Conservation (phyloP, 208 protist genomes). For the Angomonas desouzai region DNA sequence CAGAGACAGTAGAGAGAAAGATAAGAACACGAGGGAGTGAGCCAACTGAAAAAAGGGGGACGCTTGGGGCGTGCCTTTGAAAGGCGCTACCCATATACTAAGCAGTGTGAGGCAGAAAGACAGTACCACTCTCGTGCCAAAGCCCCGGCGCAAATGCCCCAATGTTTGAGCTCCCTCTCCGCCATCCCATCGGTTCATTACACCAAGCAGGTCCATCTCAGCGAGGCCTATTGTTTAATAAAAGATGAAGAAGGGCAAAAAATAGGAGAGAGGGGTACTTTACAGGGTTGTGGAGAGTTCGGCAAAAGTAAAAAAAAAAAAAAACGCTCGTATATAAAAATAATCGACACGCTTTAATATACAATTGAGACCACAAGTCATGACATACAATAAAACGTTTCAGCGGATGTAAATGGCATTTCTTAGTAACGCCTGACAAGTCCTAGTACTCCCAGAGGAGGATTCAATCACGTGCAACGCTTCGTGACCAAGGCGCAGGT, state of each 20-base stretch:
- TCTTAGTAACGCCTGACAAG: background rate
- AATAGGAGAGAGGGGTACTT: background rate
- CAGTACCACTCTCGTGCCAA: background rate
- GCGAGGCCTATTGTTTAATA: too few relatives aligned
- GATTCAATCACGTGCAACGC: background rate
- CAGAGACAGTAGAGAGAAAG: too few relatives aligned
- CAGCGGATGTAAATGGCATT: too few relatives aligned
- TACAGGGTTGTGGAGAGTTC: background rate
- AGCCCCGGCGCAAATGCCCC: background rate
- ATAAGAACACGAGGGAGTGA: too few relatives aligned
- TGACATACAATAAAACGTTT: too few relatives aligned
- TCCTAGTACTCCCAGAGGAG: background rate
- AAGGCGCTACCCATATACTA: background rate
- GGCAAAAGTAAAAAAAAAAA: too few relatives aligned
- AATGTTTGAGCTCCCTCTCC: background rate
- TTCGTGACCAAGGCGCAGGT: background rate
- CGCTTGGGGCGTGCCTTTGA: background rate
- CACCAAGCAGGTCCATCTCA: background rate
- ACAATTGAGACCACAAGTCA: too few relatives aligned
- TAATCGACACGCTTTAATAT: too few relatives aligned
- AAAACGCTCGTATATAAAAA: too few relatives aligned
- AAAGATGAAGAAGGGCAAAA: background rate
- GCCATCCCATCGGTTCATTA: conserved; percentile 1
- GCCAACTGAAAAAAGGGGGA: too few relatives aligned
- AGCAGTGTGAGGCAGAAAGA: background rate